phyloP scores from a whole-genome alignment of 2,329 filamentous ascomycete genomes.

The Pseudogymnoascus sp. region DNA sequence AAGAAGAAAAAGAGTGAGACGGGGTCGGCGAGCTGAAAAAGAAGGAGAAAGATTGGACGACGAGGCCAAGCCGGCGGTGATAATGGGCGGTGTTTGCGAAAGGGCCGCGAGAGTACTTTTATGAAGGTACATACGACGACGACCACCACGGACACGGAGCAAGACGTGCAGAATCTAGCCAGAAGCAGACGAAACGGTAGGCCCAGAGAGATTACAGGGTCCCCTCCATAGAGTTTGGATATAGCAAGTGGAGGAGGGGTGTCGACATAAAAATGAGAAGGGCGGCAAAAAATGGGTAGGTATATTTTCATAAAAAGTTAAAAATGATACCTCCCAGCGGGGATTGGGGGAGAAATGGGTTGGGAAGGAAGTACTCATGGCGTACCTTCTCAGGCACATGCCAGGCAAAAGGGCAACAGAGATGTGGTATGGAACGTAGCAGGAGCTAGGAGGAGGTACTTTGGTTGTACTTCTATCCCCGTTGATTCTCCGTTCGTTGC shows the following conservation, averaged over 20 bases:
- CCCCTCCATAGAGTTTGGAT: constrained; percentile 4
- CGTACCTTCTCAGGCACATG: neutral
- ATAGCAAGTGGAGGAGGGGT: neutral
- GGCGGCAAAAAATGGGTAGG: neutral
- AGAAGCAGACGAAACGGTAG: neutral
- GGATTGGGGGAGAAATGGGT: neutral
- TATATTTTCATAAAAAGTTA: constrained; percentile 8
- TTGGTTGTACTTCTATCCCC: too few relatives aligned
- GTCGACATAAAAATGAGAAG: neutral
- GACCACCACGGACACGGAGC: neutral
- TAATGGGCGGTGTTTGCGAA: constrained; percentile 4
- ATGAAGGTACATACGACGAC: too few relatives aligned
- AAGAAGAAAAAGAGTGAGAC: neutral
- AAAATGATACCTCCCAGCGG: neutral
- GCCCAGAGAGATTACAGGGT: neutral
- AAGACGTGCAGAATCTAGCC: neutral
- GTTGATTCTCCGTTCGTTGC: too few relatives aligned
- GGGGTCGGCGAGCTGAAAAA: constrained; percentile 9
- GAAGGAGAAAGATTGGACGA: constrained; percentile 9
- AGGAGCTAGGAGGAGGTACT: neutral
- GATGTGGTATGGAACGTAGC: neutral
- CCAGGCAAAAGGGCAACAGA: neutral
- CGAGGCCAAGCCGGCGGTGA: neutral
- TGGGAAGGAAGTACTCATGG: neutral
- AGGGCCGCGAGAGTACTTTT: neutral